Evolutionary conservation across 2,329 filamentous ascomycete species (phyloP).

Genomic region (Sarocladium strictum): DNA sequence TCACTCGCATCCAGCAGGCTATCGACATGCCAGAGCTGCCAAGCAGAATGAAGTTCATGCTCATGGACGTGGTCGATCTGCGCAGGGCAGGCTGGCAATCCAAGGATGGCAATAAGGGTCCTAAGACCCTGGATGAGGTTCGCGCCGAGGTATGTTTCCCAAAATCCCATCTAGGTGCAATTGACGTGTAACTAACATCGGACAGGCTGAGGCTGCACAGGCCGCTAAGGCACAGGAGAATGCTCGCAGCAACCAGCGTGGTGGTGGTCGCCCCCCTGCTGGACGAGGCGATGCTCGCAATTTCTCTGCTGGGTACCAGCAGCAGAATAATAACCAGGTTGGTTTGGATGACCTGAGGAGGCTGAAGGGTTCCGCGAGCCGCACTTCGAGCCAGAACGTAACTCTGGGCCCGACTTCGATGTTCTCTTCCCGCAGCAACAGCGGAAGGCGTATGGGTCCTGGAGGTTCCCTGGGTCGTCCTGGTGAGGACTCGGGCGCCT

Average conservation of each 20-base stretch:
- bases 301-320: slow-evolving; percentile 67
- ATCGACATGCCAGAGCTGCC: slow-evolving; percentile 73
- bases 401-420: slow-evolving; percentile 78
- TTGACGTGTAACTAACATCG: slow-evolving; percentile 20
- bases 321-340: slow-evolving; percentile 77
- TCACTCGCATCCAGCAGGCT: slow-evolving; percentile 78
- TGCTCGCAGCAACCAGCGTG: slow-evolving; percentile 54
- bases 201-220: slow-evolving; percentile 62
- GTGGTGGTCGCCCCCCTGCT: slow-evolving; percentile 62
- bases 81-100: slow-evolving; percentile 72
- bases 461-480: slow-evolving; percentile 66
- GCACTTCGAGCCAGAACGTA: slow-evolving; percentile 56
- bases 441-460: slow-evolving; percentile 74
- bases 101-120: slow-evolving; percentile 88
- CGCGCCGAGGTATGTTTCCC: slow-evolving; percentile 61
- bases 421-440: slow-evolving; percentile 86
- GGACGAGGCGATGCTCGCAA: slow-evolving; percentile 85
- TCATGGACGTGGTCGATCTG: slow-evolving; percentile 88
- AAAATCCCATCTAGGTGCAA: neutral
- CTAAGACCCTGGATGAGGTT: slow-evolving; percentile 93
- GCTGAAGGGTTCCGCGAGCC: slow-evolving; percentile 59
- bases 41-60: slow-evolving; percentile 91
- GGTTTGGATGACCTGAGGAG: slow-evolving; percentile 87
- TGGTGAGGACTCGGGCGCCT: slow-evolving; percentile 79
- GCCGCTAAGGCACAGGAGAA: slow-evolving; percentile 77